A percentile compares a stretch with the other conserved stretches of the same genome.
phyloP scores from a whole-genome alignment of 805 yeast species.

The Yarrowia sp. region DNA sequence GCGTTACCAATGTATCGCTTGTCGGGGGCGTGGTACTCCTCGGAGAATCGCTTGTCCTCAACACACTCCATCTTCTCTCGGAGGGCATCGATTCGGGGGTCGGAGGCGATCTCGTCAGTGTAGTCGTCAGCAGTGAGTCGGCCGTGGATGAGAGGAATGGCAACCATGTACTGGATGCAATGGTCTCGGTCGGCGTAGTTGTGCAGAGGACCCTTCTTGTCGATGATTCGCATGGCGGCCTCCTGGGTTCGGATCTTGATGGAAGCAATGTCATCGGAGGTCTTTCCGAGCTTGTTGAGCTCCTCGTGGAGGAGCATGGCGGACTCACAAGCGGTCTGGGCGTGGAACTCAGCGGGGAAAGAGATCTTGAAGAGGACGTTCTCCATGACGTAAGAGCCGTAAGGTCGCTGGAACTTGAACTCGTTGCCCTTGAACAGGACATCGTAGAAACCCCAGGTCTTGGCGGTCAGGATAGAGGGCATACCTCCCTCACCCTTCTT shows the following conservation, averaged over 20 bases:
- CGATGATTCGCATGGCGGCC: slow-evolving; percentile 60
- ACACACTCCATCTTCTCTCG: slow-evolving; percentile 56
- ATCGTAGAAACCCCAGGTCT: slow-evolving; percentile 63
- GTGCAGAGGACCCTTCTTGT: slow-evolving; percentile 57
- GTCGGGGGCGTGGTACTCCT: slow-evolving; percentile 55
- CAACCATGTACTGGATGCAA: slow-evolving; percentile 63
- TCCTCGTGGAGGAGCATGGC: slow-evolving; percentile 47
- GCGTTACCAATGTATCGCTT: slow-evolving; percentile 61
- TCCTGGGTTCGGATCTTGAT: slow-evolving; percentile 57
- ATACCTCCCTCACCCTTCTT: slow-evolving; percentile 54
- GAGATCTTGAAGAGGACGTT: slow-evolving; percentile 60
- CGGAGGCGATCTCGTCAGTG: slow-evolving; percentile 50
- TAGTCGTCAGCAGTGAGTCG: slow-evolving; percentile 59
- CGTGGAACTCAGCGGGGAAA: slow-evolving; percentile 65
- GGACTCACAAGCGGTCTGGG: slow-evolving; percentile 63
- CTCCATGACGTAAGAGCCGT: slow-evolving; percentile 61
- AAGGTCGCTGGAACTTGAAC: slow-evolving; percentile 54
- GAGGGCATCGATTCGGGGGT: slow-evolving; percentile 52
- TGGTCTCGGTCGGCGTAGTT: slow-evolving; percentile 67
- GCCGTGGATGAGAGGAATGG: slow-evolving; percentile 55
- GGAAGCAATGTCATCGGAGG: slow-evolving; percentile 49
- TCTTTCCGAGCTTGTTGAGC: slow-evolving; percentile 44
- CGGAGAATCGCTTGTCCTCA: slow-evolving; percentile 49
- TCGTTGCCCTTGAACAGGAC: slow-evolving; percentile 54
- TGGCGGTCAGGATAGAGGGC: slow-evolving; percentile 57